phyloP scores from a whole-genome alignment of 805 yeast genomes.

The Spathaspora gorwiae region DNA sequence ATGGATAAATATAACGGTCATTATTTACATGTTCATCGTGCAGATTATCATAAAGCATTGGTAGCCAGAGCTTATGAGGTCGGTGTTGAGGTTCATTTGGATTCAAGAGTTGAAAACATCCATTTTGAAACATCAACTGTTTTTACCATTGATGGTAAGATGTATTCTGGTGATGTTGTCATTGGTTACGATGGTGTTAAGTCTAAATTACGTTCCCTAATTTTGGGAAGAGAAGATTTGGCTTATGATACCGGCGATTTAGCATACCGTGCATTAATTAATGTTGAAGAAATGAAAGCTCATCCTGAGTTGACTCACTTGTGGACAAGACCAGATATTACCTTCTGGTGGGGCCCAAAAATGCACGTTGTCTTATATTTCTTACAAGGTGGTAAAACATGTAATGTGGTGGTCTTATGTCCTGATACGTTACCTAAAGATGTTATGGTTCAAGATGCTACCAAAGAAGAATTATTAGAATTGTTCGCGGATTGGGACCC shows the following conservation, averaged over 20 bases:
- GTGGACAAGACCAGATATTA: slow-evolving; percentile 18
- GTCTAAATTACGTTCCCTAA: slow-evolving; percentile 14
- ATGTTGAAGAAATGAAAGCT: slow-evolving; percentile 12
- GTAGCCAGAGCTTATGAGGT: slow-evolving; percentile 16
- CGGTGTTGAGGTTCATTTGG: slow-evolving; percentile 14
- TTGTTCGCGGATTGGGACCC: slow-evolving; percentile 27
- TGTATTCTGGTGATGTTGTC: slow-evolving; percentile 17
- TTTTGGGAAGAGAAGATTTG: slow-evolving; percentile 18
- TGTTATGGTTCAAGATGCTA: slow-evolving; percentile 14
- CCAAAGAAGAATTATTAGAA: slow-evolving; percentile 16
- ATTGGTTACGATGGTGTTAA: slow-evolving; percentile 24
- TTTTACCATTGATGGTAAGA: slow-evolving; percentile 12
- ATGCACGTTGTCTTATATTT: slow-evolving; percentile 25
- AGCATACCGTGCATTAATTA: slow-evolving; percentile 21
- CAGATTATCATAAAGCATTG: slow-evolving; percentile 20
- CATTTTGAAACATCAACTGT: slow-evolving; percentile 16
- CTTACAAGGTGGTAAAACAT: slow-evolving; percentile 20
- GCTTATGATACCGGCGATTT: slow-evolving; percentile 24
- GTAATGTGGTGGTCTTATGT: slow-evolving; percentile 24
- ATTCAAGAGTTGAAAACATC: slow-evolving; percentile 11
- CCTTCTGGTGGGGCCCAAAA: slow-evolving; percentile 28
- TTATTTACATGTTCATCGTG: slow-evolving; percentile 22
- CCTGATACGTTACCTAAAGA: slow-evolving; percentile 23
- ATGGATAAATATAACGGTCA: slow-evolving; percentile 13
- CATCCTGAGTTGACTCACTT: slow-evolving; percentile 15